Conservation (phyloP, 1,139 yeast genomes). For the Entelexis sorbosivorans region DNA sequence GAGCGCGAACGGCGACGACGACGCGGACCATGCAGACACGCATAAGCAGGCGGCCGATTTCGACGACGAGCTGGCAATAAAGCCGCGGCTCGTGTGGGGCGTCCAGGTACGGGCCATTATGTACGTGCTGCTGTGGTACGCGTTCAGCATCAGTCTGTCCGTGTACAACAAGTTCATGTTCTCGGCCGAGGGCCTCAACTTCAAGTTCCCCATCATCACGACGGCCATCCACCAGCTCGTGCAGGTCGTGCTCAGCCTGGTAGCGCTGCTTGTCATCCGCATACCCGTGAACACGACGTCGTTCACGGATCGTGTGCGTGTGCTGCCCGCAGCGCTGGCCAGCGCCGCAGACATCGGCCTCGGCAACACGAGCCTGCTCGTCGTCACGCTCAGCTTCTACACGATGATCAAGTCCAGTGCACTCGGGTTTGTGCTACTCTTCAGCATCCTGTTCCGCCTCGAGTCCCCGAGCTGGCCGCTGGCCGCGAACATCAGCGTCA, state of each 20-base stretch:
- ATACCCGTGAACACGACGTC: constrained; percentile 25
- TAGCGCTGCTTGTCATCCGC: constrained; percentile 33
- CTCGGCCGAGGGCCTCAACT: constrained; percentile 55
- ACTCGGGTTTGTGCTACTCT: constrained; percentile 72
- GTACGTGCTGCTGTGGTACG: constrained; percentile 37
- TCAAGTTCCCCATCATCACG: constrained; percentile 70
- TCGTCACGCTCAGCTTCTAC: constrained; percentile 70
- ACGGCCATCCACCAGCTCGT: constrained; percentile 79
- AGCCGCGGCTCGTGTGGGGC: background rate
- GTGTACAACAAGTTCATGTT: constrained; percentile 97
- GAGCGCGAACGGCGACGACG: background rate
- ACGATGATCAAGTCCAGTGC: constrained; percentile 89
- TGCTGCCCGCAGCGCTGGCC: constrained; percentile 77
- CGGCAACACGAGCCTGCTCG: constrained; percentile 71
- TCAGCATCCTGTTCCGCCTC: constrained; percentile 68
- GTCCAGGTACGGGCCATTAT: constrained; percentile 21
- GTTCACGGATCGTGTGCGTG: constrained; percentile 26
- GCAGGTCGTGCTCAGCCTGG: constrained; percentile 31
- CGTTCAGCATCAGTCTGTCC: constrained; percentile 57
- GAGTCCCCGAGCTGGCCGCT: constrained; percentile 63
- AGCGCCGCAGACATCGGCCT: constrained; percentile 91
- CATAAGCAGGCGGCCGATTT: background rate
- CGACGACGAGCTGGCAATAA: background rate
- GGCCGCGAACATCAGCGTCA: constrained; percentile 55
- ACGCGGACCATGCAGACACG: background rate